A percentile compares a stretch with the other conserved stretches of the same genome.
Conservation (phyloP, 768 basidiomycete species). For the Suillus weaverae region DNA sequence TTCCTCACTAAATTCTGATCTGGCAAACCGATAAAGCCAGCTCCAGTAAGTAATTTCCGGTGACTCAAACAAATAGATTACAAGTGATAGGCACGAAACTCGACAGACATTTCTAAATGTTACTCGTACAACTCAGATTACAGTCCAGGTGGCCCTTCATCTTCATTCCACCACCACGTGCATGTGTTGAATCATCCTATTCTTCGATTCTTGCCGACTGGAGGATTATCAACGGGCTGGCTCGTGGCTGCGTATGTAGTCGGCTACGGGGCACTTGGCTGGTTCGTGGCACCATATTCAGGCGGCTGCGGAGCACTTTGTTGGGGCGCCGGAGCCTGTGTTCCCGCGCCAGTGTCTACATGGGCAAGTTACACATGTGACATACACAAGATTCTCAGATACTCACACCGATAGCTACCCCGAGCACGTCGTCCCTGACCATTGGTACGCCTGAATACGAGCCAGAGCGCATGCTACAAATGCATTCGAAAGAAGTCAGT, state of each 20-base stretch:
- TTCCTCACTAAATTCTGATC: neutral
- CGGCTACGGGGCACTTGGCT: neutral
- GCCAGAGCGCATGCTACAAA: slow-evolving; percentile 76
- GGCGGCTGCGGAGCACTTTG: neutral
- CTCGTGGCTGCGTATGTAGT: neutral
- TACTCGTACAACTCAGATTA: neutral
- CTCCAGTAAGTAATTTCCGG: neutral
- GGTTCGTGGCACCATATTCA: neutral
- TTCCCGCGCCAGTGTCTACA: slow-evolving; percentile 27
- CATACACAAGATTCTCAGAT: neutral
- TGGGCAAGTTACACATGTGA: neutral
- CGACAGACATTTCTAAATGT: neutral
- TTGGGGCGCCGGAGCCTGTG: slow-evolving; percentile 19
- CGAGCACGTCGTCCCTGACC: slow-evolving; percentile 72
- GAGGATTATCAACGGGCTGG: neutral
- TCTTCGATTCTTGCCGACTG: neutral
- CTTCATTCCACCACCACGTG: neutral
- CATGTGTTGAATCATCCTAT: neutral
- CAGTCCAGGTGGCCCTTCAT: neutral
- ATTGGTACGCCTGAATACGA: slow-evolving; percentile 80
- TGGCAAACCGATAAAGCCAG: neutral
- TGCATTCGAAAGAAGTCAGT: neutral
- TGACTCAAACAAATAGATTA: neutral
- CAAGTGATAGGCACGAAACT: neutral
- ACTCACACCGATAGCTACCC: slow-evolving; percentile 71